Base-by-base conservation (phyloP, 2,329 filamentous ascomycete species). In the Arthrobotrys iridis region DNA sequence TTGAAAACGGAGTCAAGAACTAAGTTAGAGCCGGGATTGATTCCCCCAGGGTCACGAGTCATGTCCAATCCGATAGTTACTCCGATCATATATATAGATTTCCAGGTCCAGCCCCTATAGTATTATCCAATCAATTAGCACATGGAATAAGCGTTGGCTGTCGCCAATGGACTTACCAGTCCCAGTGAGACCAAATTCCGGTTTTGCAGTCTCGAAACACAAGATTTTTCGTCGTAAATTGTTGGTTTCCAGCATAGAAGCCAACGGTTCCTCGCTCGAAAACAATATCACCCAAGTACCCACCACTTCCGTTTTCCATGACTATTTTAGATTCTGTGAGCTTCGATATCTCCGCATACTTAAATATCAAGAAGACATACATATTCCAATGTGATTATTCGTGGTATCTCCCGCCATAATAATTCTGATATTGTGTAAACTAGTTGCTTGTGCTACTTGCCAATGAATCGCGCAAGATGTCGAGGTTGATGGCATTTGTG, bases 241-340 rank as follows among this genome's bases (percentile, higher is more conserved):
- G 58, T 26, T 62, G 58, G 4, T 33, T 37, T 15, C 45, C 45
- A 30, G 18, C 20, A 2, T 30, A 26, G 5, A 50, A 26, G 20
- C 88, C 88, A 65, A 87, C 85, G 6, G 83, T 82, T 26, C 89
- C 89, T 58, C 88, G 88, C 46, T 85, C 86, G 82, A 90, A 89
- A 48, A 82, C 67, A 33, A 78, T 15, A 50, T 78, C 77, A 18
- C 20, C 45, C 13, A 76, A 59, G 24, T 24, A 57, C 2, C 75
- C 75, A 2, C 77, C 71, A 10, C 22, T 35, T 13, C 74, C 82
- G 58, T 87, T 87, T 80, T 89, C 88, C 80, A 87, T 84, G 81
- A 88, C 86, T 63, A 90, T 84, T 43, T 37, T 1, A 15, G 10
- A 22, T 22, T 20, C 40, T 3, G 45, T 40, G 7, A 46, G 43